A percentile compares a stretch with the other conserved stretches of the same genome.
phyloP scores from a whole-genome alignment of 805 yeast genomes.

The Teunomyces stri region DNA sequence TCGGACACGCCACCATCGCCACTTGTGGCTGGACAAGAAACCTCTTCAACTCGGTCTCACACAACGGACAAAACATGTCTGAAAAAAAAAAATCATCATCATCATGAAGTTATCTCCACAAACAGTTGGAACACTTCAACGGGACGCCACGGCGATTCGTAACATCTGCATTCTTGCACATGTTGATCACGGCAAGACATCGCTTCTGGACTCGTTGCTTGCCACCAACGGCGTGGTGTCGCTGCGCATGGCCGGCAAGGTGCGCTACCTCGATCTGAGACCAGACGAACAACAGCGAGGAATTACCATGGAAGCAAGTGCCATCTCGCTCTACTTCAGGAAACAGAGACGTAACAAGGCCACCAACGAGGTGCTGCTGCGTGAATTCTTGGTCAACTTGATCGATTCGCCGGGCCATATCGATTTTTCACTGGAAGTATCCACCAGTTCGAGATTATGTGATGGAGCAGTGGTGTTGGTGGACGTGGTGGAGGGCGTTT shows the following conservation, averaged over 20 bases:
- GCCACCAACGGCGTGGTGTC: conserved; percentile 98
- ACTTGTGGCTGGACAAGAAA: conserved; percentile 26
- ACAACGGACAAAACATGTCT: conserved; percentile 30
- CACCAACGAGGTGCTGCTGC: conserved; percentile 36
- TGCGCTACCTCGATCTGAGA: conserved; percentile 86
- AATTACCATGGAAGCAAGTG: conserved; percentile 96
- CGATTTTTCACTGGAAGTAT: conserved; percentile 94
- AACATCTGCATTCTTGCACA: conserved; percentile 96
- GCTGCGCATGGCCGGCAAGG: conserved; percentile 91
- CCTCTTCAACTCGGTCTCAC: conserved; percentile 21
- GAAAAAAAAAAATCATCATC: neutral
- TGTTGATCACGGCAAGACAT: conserved; percentile 98
- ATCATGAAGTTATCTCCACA: conserved; percentile 59
- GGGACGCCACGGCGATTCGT: conserved; percentile 66
- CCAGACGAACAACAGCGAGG: conserved; percentile 96
- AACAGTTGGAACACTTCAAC: conserved; percentile 64
- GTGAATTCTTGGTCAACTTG: conserved; percentile 82
- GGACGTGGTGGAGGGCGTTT: conserved; percentile 97
- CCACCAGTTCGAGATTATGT: conserved; percentile 92
- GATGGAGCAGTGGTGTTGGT: conserved; percentile 96
- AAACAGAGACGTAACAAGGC: conserved; percentile 43
- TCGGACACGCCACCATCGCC: conserved; percentile 28
- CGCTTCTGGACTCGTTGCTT: conserved; percentile 83
- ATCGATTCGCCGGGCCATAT: conserved; percentile 99
- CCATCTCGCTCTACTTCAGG: conserved; percentile 88